Evolutionary conservation across 495 filamentous ascomycete genomes (phyloP).

Genomic region (Talaromyces proteolyticus): DNA sequence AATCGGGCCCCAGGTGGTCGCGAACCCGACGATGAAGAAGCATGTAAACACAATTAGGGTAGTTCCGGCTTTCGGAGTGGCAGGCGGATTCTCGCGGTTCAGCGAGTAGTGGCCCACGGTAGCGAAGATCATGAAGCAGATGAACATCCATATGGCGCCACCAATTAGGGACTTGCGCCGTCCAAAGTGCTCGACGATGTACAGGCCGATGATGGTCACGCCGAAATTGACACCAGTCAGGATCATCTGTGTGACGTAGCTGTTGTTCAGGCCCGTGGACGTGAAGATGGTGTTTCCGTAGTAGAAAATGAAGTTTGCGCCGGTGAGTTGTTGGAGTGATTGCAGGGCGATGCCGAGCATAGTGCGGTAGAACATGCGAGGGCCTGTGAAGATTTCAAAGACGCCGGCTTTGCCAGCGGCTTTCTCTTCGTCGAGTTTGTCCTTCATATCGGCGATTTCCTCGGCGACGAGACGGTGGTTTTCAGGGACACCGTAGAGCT

Average conservation of each 20-base stretch:
- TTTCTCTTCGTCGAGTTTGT: slow-evolving; percentile 54
- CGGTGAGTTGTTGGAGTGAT: slow-evolving; percentile 65
- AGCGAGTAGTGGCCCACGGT: slow-evolving; percentile 58
- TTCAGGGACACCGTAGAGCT: slow-evolving; percentile 61
- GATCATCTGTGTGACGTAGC: slow-evolving; percentile 69
- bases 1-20: slow-evolving; percentile 76
- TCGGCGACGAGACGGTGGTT: slow-evolving; percentile 58
- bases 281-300: slow-evolving; percentile 71
- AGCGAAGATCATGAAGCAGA: slow-evolving; percentile 73
- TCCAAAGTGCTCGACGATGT: slow-evolving; percentile 64
- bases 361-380: slow-evolving; percentile 68
- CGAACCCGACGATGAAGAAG: slow-evolving; percentile 58
- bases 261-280: slow-evolving; percentile 61
- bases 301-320: slow-evolving; percentile 80
- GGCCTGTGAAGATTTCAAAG: slow-evolving; percentile 65
- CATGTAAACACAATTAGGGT: slow-evolving; percentile 74
- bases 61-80: slow-evolving; percentile 55
- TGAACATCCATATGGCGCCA: slow-evolving; percentile 63
- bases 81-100: slow-evolving; percentile 39
- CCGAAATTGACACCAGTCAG: slow-evolving; percentile 68
- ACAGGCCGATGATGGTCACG: slow-evolving; percentile 68
- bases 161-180: slow-evolving; percentile 60
- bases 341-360: slow-evolving; percentile 65
- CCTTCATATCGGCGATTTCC: slow-evolving; percentile 63
- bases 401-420: slow-evolving; percentile 47